These are phyloP conservation scores for Cryptococcus sp. DNA, from an alignment of 1,284 basidiomycete genomes.

Conservation along the genomic window DNA sequence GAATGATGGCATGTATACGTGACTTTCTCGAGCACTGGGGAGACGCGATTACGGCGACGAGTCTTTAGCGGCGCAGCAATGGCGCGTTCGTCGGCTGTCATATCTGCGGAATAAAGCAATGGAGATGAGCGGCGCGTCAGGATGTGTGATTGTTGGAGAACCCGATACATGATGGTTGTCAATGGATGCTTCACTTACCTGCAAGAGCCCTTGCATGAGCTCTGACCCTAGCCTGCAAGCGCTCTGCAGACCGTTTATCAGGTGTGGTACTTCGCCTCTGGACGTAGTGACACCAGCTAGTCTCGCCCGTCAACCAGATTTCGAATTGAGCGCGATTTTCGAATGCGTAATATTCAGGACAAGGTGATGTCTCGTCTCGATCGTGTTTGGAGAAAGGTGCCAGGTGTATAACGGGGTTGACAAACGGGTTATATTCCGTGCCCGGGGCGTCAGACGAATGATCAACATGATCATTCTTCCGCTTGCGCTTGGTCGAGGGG, in stretches of 20 bases:
- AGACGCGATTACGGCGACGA: conserved; percentile 40
- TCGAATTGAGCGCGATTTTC: conserved; percentile 34
- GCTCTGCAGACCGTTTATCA: conserved; percentile 46
- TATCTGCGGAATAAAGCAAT: conserved; percentile 9
- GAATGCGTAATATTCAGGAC: conserved; percentile 38
- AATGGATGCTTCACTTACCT: conserved; percentile 22
- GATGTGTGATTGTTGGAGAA: no score
- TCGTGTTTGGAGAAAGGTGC: conserved; percentile 38
- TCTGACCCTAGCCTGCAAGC: conserved; percentile 43
- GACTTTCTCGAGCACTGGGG: conserved; percentile 44
- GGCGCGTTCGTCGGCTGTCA: conserved; percentile 42
- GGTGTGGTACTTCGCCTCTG: conserved; percentile 49
- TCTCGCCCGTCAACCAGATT: conserved; percentile 45
- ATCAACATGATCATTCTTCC: conserved; percentile 1
- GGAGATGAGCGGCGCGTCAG: background rate
- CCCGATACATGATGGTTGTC: background rate
- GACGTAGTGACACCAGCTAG: conserved; percentile 51
- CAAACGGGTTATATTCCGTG: conserved; percentile 16
- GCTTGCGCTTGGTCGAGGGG: background rate
- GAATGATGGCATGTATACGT: conserved; percentile 52
- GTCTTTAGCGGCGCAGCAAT: conserved; percentile 40
- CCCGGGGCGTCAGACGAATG: background rate
- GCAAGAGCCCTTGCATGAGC: conserved; percentile 32
- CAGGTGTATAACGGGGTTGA: conserved; percentile 19
- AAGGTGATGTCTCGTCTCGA: conserved; percentile 36